Conservation (phyloP, 2,329 filamentous ascomycete species). For the Sordariomycetes sp. region DNA sequence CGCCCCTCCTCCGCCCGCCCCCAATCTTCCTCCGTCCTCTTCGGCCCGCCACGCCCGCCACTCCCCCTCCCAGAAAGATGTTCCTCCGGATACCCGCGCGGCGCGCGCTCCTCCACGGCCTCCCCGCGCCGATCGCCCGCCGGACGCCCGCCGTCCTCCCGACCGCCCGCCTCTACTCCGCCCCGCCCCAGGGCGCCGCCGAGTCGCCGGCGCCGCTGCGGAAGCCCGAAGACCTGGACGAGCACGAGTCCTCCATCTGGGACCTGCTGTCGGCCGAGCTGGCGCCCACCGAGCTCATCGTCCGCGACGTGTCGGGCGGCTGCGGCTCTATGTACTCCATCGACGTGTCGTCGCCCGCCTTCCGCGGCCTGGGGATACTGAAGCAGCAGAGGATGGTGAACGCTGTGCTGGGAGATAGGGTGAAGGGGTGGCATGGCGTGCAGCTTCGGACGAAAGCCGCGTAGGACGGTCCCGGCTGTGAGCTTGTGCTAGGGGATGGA, state of each 20-base stretch:
- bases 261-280: conserved; percentile 39
- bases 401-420: conserved; percentile 58
- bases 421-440: conserved; percentile 75
- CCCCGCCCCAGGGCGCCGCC: conserved; percentile 13
- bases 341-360: conserved; percentile 61
- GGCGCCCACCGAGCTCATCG: conserved; percentile 41
- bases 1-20: neutral
- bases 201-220: conserved; percentile 21
- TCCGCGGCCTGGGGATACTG: conserved; percentile 60
- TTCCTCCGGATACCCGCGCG: conserved; percentile 3
- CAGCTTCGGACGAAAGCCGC: conserved; percentile 62
- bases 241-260: conserved; percentile 49
- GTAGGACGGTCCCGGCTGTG: conserved; percentile 7
- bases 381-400: conserved; percentile 81
- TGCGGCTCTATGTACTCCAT: conserved; percentile 85
- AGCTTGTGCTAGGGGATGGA: neutral
- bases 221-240: conserved; percentile 40
- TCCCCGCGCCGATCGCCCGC: conserved; percentile 5
- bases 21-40: neutral
- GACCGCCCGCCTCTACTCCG: conserved; percentile 11
- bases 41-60: neutral
- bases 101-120: neutral
- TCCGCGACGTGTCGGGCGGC: conserved; percentile 73
- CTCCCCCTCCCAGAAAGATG: too few species aligned
- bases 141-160: conserved; percentile 4